Conservation (phyloP, 495 filamentous ascomycete genomes). For the Aspergillus nidulans region DNA sequence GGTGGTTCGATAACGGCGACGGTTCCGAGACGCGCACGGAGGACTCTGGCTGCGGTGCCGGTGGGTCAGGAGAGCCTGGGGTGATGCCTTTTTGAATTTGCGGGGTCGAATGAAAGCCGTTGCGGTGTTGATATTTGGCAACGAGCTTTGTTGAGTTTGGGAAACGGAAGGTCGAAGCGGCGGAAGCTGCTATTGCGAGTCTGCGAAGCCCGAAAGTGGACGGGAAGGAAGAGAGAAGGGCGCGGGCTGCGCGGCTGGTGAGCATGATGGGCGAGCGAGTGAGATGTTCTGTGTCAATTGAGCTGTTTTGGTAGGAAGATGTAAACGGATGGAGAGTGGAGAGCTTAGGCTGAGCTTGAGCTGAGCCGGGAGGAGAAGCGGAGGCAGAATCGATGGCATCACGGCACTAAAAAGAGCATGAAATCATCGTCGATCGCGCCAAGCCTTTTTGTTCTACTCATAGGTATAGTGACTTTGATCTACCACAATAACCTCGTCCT, state of each 20-base stretch:
- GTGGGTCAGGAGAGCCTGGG: conserved; percentile 38
- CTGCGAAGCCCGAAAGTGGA: neutral
- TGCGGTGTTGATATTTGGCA: neutral
- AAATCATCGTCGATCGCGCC: conserved; percentile 9
- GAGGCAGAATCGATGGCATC: conserved; percentile 7
- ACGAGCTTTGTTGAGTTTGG: conserved; percentile 1
- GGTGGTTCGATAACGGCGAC: conserved; percentile 31
- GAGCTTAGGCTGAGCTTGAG: neutral
- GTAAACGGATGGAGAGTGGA: neutral
- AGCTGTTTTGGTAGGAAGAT: neutral
- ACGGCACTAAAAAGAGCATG: conserved; percentile 4
- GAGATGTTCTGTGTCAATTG: neutral
- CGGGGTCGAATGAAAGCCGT: conserved; percentile 29
- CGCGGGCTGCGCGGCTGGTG: conserved; percentile 27
- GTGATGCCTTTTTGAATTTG: conserved; percentile 36
- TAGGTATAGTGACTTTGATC: neutral
- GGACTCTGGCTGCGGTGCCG: conserved; percentile 34
- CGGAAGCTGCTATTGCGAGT: neutral
- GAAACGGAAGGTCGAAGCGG: neutral
- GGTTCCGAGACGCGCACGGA: conserved; percentile 36
- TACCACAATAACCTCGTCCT: neutral
- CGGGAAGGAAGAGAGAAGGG: conserved; percentile 11
- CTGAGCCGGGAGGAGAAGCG: conserved; percentile 5
- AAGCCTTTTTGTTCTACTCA: conserved; percentile 11
- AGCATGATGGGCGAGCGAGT: conserved; percentile 25